Evolutionary conservation across 139 green algal genomes (phyloP), one percentile per base, ranked within the genome.

Genomic region (Spirogloea muscicola): DNA sequence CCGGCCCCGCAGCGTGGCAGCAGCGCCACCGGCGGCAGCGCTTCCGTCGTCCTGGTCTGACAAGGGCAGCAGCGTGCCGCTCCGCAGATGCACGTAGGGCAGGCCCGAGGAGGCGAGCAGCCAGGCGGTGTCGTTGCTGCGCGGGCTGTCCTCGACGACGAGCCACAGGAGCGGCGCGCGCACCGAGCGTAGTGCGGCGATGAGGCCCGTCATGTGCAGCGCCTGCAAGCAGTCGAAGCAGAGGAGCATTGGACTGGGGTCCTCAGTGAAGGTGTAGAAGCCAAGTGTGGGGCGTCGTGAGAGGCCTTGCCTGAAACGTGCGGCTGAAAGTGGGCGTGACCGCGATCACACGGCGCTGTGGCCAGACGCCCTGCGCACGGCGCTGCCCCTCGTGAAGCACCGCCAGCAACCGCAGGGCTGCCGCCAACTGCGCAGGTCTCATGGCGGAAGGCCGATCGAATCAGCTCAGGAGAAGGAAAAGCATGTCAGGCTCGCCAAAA

Each of bases 321-420:
- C 68, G 68, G 4, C 27, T 46, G 43, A 49, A 76, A 29, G 68
- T 76, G 31, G 68, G 68, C 38, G 68, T 76, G 21, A 76, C 51
- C 27, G 38, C 68, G n/a, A 76, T 51, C 18, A 76, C 27, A 21
- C 39, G 43, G 13, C 43, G 43, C 43, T 25, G 16, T 10, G 43
- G 43, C 13, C 10, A 16, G 43, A 16, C 13, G 43, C 10, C 13
- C 43, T 25, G 43, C 43, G 10, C 43, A 10, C 10, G 43, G 13
- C 43, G 10, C 43, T 51, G 43, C 10, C 10, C 43, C 43, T 51
- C 43, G 13, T 51, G 43, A 16, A 51, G 43, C 43, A 51, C 10
- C 13, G 43, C 10, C 13, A 51, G 43, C 13, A 51, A 16, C 13
- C 13, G 16, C 10, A 25, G 43, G 43, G 43, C 16, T 16, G 16